These are phyloP conservation scores for Globisporangium spinosum DNA, from an alignment of 352 stramenopile species.

Conservation along the genomic window DNA sequence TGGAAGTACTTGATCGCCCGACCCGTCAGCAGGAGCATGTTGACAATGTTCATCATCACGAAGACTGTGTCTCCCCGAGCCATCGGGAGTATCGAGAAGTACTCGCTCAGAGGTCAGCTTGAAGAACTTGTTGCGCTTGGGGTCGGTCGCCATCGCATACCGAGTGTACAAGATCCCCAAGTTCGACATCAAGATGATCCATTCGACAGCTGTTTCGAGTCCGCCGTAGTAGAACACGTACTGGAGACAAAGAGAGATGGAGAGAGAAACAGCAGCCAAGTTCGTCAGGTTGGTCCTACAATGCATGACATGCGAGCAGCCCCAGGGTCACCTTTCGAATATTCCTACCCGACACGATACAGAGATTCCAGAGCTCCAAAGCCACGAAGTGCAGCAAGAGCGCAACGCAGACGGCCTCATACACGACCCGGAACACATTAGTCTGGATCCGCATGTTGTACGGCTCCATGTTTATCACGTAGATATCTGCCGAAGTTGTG, in stretches of 20 bases:
- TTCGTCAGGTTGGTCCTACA: not conserved
- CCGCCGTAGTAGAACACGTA: conserved; percentile 1
- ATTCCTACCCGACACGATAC: conserved; percentile 44
- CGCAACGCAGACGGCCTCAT: conserved; percentile 42
- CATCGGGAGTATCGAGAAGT: conserved; percentile 19
- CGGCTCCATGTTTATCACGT: conserved; percentile 59
- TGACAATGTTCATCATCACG: conserved; percentile 57
- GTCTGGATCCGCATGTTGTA: conserved; percentile 50
- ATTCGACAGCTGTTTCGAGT: not conserved
- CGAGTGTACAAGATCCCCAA: conserved; percentile 23
- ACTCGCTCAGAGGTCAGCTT: conserved; percentile 47
- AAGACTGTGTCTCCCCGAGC: conserved; percentile 45
- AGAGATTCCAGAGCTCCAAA: conserved; percentile 56
- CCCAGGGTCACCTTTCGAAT: conserved; percentile 15
- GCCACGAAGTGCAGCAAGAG: conserved; percentile 56
- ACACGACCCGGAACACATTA: conserved; percentile 40
- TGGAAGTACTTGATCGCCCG: conserved; percentile 72
- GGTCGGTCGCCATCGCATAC: conserved; percentile 38
- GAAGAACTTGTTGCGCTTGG: conserved; percentile 29
- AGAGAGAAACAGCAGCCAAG: not conserved
- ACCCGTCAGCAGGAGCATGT: conserved; percentile 55
- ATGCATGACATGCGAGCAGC: not conserved
- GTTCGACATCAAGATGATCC: not conserved
- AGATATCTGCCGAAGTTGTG: conserved; percentile 29
- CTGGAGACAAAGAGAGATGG: not conserved